A percentile compares a stretch with the other conserved stretches of the same genome.
phyloP scores from a whole-genome alignment of 2,329 filamentous ascomycete genomes.

The Sarocladium kiliense region DNA sequence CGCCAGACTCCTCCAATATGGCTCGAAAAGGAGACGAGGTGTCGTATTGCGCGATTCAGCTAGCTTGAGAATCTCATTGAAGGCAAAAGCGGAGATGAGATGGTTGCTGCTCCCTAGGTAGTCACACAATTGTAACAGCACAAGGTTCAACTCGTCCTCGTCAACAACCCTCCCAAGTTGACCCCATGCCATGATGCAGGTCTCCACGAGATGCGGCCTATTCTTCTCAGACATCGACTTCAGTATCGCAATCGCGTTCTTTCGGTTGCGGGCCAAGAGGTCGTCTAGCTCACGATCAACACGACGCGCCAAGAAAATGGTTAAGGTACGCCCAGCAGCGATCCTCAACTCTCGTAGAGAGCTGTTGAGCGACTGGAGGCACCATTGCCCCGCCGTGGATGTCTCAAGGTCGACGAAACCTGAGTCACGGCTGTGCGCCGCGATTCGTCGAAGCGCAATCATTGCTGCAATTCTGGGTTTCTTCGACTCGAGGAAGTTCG shows the following conservation, averaged over 20 bases:
- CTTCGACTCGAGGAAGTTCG: conserved; percentile 47
- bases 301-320: conserved; percentile 51
- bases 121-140: conserved; percentile 76
- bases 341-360: conserved; percentile 81
- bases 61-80: conserved; percentile 73
- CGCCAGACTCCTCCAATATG: conserved; percentile 85
- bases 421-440: conserved; percentile 58
- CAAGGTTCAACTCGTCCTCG: conserved; percentile 81
- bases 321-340: conserved; percentile 65
- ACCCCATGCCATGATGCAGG: conserved; percentile 80
- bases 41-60: conserved; percentile 60
- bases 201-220: conserved; percentile 67
- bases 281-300: conserved; percentile 15
- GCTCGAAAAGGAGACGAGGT: conserved; percentile 66
- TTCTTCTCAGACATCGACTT: conserved; percentile 67
- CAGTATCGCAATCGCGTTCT: conserved; percentile 65
- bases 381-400: conserved; percentile 72
- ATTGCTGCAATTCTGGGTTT: conserved; percentile 65
- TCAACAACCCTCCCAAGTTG: conserved; percentile 71
- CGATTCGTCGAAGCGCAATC: conserved; percentile 62
- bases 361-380: conserved; percentile 74
- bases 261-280: conserved; percentile 44
- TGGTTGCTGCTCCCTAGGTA: conserved; percentile 81
- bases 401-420: conserved; percentile 61
- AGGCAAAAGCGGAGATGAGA: conserved; percentile 74